phyloP scores from a whole-genome alignment of 2,329 filamentous ascomycete genomes.

The Colletotrichum kahawae region DNA sequence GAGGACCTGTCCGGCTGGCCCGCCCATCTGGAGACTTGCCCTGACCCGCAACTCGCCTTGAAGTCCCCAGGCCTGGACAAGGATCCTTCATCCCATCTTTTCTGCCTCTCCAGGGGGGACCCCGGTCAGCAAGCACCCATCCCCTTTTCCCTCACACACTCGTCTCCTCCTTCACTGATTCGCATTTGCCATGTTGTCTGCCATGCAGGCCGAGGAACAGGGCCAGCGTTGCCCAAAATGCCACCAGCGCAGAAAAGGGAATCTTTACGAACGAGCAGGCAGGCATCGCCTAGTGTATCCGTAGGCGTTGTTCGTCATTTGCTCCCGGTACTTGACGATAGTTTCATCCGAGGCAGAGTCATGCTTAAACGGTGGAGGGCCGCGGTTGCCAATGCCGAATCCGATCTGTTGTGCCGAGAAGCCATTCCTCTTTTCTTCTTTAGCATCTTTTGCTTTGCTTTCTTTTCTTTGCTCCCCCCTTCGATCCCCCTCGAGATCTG shows the following conservation, averaged over 20 bases:
- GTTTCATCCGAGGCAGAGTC: background rate
- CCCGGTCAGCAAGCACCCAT: background rate
- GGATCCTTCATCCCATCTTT: conserved; percentile 10
- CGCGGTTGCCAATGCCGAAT: background rate
- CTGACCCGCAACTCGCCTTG: background rate
- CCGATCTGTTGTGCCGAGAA: background rate
- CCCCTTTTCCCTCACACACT: background rate
- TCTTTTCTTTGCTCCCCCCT: background rate
- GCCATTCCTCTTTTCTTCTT: background rate
- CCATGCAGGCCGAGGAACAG: background rate
- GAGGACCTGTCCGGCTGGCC: background rate
- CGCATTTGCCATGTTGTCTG: background rate
- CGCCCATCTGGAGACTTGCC: background rate
- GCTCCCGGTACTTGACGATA: background rate
- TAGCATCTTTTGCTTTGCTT: background rate
- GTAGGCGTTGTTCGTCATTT: background rate
- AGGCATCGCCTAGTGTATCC: background rate
- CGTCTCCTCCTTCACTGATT: background rate
- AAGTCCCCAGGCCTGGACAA: background rate
- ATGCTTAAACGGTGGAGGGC: conserved; percentile 8
- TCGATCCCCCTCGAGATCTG: background rate
- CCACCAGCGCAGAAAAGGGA: conserved; percentile 14
- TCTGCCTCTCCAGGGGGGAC: background rate
- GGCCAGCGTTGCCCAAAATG: background rate
- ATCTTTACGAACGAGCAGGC: conserved; percentile 14